Conservation (phyloP, 2,329 filamentous ascomycete species). For the Neophaeococcomyces aloes region DNA sequence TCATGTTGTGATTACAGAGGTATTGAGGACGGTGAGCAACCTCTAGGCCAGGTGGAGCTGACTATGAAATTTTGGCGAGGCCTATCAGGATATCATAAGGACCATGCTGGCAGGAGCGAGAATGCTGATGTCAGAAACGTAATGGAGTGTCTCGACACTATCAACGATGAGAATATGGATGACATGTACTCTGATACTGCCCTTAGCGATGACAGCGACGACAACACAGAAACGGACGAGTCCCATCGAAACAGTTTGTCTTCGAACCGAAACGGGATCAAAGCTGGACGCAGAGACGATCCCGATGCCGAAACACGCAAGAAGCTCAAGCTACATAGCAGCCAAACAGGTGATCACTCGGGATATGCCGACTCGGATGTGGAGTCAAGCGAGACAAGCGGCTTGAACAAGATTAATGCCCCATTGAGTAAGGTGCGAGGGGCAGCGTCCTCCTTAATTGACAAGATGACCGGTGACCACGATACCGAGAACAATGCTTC, state of each 20-base stretch:
- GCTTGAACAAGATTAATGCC: conserved; percentile 4
- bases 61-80: conserved; percentile 52
- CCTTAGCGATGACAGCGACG: conserved; percentile 11
- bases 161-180: conserved; percentile 48
- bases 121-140: conserved; percentile 48
- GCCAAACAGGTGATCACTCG: conserved; percentile 9
- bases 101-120: conserved; percentile 41
- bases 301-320: conserved; percentile 4
- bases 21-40: conserved; percentile 44
- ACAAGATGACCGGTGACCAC: conserved; percentile 12
- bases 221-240: conserved; percentile 11
- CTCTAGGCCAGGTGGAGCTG: conserved; percentile 49
- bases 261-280: background rate
- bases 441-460: conserved; percentile 3
- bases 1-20: conserved; percentile 33
- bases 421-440: conserved; percentile 10
- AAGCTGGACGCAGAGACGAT: background rate
- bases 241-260: background rate
- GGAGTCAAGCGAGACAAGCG: background rate
- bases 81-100: conserved; percentile 48
- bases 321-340: conserved; percentile 16
- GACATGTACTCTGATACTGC: conserved; percentile 51
- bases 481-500: conserved; percentile 21
- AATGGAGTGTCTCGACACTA: conserved; percentile 54
- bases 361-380: conserved; percentile 10